Conservation (phyloP, 129 eudicot genomes). For the Escallonia rubra region DNA sequence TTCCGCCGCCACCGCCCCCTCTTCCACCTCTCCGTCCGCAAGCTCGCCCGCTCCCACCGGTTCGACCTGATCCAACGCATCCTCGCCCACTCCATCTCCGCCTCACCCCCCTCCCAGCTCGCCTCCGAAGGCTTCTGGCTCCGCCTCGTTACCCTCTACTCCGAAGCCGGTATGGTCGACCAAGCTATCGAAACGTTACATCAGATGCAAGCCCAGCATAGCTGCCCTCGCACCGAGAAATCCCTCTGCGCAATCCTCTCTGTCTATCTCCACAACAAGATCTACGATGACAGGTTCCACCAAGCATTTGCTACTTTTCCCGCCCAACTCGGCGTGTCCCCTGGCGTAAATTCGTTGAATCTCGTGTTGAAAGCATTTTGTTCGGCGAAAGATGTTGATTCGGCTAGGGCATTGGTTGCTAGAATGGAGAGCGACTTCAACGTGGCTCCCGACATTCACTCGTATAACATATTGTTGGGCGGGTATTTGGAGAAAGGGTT, state of each 20-base stretch:
- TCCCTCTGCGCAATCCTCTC: constrained; percentile 44
- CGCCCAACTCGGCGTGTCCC: constrained; percentile 18
- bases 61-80: constrained; percentile 37
- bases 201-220: constrained; percentile 22
- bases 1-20: constrained; percentile 43
- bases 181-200: constrained; percentile 44
- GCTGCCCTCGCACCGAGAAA: constrained; percentile 25
- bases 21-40: constrained; percentile 33
- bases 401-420: constrained; percentile 29
- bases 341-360: constrained; percentile 34
- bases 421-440: constrained; percentile 26
- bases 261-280: constrained; percentile 28
- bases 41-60: constrained; percentile 33
- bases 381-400: constrained; percentile 25
- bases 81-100: constrained; percentile 11
- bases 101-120: constrained; percentile 21
- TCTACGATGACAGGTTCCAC: constrained; percentile 28
- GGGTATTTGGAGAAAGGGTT: constrained; percentile 28
- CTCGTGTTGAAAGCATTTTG: constrained; percentile 29
- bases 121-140: constrained; percentile 39
- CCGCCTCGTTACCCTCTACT: constrained; percentile 36
- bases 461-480: constrained; percentile 37
- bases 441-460: constrained; percentile 32
- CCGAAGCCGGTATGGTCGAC: constrained; percentile 46
- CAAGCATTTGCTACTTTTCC: constrained; percentile 14